Evolutionary conservation across 2,329 filamentous ascomycete genomes (phyloP), one percentile per base, ranked within the genome.

Genomic region (Phyllosticta capitalensis): DNA sequence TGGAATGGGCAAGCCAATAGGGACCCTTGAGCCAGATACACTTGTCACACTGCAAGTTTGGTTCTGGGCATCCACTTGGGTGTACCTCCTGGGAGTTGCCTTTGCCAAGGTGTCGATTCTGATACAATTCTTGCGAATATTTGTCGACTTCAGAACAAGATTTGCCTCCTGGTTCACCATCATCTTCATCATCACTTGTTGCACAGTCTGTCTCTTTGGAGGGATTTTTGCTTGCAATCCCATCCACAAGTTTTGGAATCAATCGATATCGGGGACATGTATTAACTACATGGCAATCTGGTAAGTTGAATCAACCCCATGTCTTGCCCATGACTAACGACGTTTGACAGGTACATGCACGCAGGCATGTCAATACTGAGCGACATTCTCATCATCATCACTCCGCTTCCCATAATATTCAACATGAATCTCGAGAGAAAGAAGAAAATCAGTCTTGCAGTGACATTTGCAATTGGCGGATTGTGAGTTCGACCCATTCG

Each of bases 401-500:
- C 54, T n/a, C 57, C 57, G 4, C 38, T 59, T 9, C 57, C 57
- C 10, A 59, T 65, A 14, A 61, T 65, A 26, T 61, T 67, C 55
- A 64, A 65, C 10, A 55, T 67, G 38, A 60, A 61, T 9, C 58
- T 72, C 54, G 66, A 66, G 2, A 60, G 45, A 14, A 55, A 61
- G 5, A 64, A 71, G 56, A 71, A 71, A 61, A 55, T 67, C 21
- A 66, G 63, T 24, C 61, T 72, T 10, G 63, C 63, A 14, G 54
- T 68, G 28, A 68, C 71, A 45, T 69, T 72, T 55, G 64, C 66
- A n/a, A 61, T 71, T 2, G 69, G 69, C 10, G 64, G 64, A 21
- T 70, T 72, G 69, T 72, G 62, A 63, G 67, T 63, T 52, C 2
- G 7, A 1, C 26, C 19, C 3, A 19, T 12, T 55, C n/a, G 14